Percentiles rank a stretch among this genome's conserved stretches.
These are phyloP conservation scores for Hippophae tibetana DNA, from an alignment of 306 rosid species.

Conservation along the genomic window DNA sequence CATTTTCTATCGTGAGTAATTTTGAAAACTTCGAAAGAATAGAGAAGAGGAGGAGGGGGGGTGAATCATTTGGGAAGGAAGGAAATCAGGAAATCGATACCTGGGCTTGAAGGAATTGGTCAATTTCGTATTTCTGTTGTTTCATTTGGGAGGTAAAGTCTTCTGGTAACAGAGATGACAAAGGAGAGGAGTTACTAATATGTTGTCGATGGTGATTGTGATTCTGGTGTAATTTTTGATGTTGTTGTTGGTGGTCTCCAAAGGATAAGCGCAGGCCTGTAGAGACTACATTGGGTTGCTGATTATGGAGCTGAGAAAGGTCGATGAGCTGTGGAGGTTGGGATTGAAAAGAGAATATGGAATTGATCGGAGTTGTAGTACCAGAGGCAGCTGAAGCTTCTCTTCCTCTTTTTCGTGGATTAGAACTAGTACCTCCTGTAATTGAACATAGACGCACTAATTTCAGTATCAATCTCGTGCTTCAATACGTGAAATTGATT, in stretches of 20 bases:
- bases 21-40: background rate
- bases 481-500: background rate
- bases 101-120: conserved; percentile 67
- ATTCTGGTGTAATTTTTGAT: conserved; percentile 22
- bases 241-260: conserved; percentile 47
- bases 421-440: conserved; percentile 23
- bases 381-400: conserved; percentile 36
- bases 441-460: background rate
- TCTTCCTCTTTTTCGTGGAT: conserved; percentile 69
- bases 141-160: conserved; percentile 56
- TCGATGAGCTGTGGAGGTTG: conserved; percentile 64
- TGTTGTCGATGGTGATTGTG: conserved; percentile 27
- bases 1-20: background rate
- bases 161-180: conserved; percentile 41
- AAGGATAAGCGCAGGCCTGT: conserved; percentile 79
- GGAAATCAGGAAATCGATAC: conserved; percentile 23
- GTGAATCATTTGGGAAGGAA: conserved; percentile 4
- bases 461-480: background rate
- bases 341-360: conserved; percentile 41
- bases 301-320: conserved; percentile 68
- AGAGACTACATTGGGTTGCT: conserved; percentile 67
- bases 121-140: conserved; percentile 62
- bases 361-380: conserved; percentile 32
- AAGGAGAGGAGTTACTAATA: conserved; percentile 32
- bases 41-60: no score